These are phyloP conservation scores for Dictyophora rubrovolvata DNA, from an alignment of 768 basidiomycete species.

Conservation along the genomic window DNA sequence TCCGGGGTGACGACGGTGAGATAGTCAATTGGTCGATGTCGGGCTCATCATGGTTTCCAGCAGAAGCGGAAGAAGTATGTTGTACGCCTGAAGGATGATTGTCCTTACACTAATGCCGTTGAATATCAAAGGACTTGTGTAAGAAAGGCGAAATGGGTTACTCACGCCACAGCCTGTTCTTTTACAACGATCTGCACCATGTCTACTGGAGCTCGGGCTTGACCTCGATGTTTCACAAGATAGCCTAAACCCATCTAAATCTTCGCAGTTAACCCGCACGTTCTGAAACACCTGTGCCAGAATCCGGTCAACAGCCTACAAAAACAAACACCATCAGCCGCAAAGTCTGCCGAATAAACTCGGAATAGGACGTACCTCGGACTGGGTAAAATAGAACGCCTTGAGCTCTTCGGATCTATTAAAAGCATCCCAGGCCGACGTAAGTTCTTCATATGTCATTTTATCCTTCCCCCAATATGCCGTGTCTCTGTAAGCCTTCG, in stretches of 20 bases:
- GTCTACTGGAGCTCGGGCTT: background rate
- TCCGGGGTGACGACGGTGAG: no score
- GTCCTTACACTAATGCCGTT: no score
- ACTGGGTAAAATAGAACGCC: conserved; percentile 1
- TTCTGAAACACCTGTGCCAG: background rate
- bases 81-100: no score
- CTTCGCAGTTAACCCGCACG: background rate
- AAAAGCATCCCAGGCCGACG: conserved; percentile 1
- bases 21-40: no score
- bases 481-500: background rate
- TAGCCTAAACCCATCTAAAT: background rate
- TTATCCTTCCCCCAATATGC: conserved; percentile 3
- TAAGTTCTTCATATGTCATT: conserved; percentile 6
- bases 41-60: no score
- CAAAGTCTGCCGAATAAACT: background rate
- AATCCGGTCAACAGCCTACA: background rate
- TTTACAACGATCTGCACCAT: background rate
- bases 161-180: background rate
- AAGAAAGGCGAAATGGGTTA: background rate
- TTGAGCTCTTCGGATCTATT: background rate
- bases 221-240: background rate
- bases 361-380: background rate
- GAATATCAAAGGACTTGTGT: background rate
- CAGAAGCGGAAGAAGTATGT: no score
- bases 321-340: background rate